phyloP scores from a whole-genome alignment of 2,329 filamentous ascomycete genomes.

The Ophiostoma tasmaniense region DNA sequence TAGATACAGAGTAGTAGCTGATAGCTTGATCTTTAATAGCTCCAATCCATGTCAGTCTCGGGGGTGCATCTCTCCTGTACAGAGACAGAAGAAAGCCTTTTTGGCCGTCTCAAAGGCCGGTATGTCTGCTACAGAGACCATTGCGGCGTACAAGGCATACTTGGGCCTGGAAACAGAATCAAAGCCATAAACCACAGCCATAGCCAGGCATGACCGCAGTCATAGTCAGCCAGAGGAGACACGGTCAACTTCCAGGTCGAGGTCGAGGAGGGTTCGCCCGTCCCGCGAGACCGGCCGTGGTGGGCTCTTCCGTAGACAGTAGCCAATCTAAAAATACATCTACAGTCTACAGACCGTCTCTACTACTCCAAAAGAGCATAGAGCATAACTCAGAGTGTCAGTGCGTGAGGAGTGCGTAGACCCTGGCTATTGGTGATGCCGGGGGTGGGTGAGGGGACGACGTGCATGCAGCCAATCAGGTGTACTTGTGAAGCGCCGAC shows the following conservation, averaged over 20 bases:
- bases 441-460: neutral
- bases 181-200: too few relatives aligned
- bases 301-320: neutral
- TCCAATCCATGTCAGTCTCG: too few relatives aligned
- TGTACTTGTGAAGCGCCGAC: neutral
- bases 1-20: too few relatives aligned
- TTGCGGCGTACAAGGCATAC: neutral
- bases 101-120: too few relatives aligned
- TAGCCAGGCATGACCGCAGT: too few relatives aligned
- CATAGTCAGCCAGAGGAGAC: too few relatives aligned
- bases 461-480: neutral
- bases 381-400: neutral
- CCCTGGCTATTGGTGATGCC: neutral
- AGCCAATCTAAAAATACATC: neutral
- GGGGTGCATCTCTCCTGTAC: too few relatives aligned
- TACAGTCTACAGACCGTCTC: neutral
- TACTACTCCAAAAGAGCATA: neutral
- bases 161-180: neutral
- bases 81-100: too few relatives aligned
- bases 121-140: too few relatives aligned
- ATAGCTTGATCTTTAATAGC: too few relatives aligned
- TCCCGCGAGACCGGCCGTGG: conserved; percentile 1
- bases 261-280: neutral
- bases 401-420: neutral
- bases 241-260: neutral